These are phyloP conservation scores for Daucus carota DNA, from an alignment of 129 eudicot genomes.

Conservation along the genomic window DH1_v3.0 NC_030386.2:31988001-31988500, in stretches of 20 bases:
- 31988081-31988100: slow-evolving; percentile 9
- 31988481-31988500: slow-evolving; percentile 27
- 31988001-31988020: not conserved
- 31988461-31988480: not conserved
- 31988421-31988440: not conserved
- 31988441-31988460: not conserved
- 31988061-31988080: slow-evolving; percentile 28
- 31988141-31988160: slow-evolving; percentile 80
- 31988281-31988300: slow-evolving; percentile 5
- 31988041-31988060: no score
- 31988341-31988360: slow-evolving; percentile 85
- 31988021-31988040: not conserved
- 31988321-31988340: slow-evolving; percentile 87
- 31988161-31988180: slow-evolving; percentile 88
- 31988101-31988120: slow-evolving; percentile 59
- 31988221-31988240: slow-evolving; percentile 22
- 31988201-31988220: not conserved
- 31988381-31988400: not conserved
- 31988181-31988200: slow-evolving; percentile 57
- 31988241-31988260: not conserved
- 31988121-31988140: slow-evolving; percentile 71
- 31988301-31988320: slow-evolving; percentile 50
- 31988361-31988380: slow-evolving; percentile 17
- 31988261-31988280: not conserved
- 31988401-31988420: not conserved